phyloP scores from a whole-genome alignment of 2,329 filamentous ascomycete species.

The Coniochaeta pulveracea region DNA sequence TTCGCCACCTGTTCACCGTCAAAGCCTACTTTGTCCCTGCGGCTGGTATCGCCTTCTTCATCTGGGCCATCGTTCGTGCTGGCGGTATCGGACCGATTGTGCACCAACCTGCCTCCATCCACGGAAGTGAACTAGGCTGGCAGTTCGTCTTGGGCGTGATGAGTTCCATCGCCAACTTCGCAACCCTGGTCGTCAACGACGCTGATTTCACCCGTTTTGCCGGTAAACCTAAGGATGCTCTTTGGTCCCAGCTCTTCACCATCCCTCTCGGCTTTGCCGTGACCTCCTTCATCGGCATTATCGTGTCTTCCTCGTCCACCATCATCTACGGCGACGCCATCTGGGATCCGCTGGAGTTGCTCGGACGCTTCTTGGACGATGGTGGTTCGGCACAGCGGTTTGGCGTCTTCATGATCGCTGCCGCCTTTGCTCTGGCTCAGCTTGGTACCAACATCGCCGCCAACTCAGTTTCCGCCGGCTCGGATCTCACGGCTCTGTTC shows the following conservation, averaged over 20 bases:
- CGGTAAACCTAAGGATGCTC: conserved; percentile 58
- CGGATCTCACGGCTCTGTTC: conserved; percentile 69
- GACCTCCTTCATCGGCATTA: conserved; percentile 76
- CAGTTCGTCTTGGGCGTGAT: conserved; percentile 76
- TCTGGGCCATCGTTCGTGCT: conserved; percentile 75
- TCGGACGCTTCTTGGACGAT: conserved; percentile 57
- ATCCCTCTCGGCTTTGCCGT: conserved; percentile 63
- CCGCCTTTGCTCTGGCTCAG: conserved; percentile 66
- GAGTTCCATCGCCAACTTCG: conserved; percentile 83
- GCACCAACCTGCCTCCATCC: conserved; percentile 47
- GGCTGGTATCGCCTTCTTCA: conserved; percentile 77
- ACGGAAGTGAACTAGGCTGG: conserved; percentile 67
- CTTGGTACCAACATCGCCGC: conserved; percentile 81
- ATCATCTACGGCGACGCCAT: conserved; percentile 57
- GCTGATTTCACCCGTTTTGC: conserved; percentile 83
- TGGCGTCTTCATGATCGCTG: conserved; percentile 63
- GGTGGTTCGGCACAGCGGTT: conserved; percentile 59
- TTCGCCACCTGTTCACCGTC: conserved; percentile 82
- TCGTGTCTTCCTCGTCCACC: conserved; percentile 61
- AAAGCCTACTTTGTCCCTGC: conserved; percentile 77
- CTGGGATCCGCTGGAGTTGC: conserved; percentile 62
- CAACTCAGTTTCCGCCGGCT: conserved; percentile 74
- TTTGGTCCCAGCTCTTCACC: conserved; percentile 70
- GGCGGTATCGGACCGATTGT: conserved; percentile 78
- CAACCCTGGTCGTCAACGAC: conserved; percentile 72